These are phyloP conservation scores for Yamagishiella unicocca DNA, from an alignment of 139 green algal species.

Conservation along the genomic window DNA sequence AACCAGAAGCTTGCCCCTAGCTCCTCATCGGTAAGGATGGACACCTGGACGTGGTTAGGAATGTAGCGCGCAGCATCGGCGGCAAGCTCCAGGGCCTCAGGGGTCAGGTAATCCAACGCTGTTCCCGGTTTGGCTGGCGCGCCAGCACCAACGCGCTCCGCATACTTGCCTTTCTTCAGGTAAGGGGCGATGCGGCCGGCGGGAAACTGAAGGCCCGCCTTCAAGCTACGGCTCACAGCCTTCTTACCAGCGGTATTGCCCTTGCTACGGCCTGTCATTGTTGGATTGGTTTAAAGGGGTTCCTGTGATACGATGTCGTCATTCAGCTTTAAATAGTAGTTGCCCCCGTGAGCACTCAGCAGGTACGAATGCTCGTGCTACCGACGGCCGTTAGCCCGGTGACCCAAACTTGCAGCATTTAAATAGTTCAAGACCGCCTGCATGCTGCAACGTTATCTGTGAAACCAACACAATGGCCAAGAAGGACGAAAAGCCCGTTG, in stretches of 20 bases:
- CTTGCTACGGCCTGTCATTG: slow-evolving; percentile 7
- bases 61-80: slow-evolving; percentile 2
- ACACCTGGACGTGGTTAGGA: background rate
- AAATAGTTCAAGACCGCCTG: no score
- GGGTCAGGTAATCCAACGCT: background rate
- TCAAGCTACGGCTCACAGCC: background rate
- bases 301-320: no score
- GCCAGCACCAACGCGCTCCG: background rate
- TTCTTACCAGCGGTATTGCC: slow-evolving; percentile 9
- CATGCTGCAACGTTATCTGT: no score
- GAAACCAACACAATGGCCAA: background rate
- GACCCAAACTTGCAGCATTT: no score
- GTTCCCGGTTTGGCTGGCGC: background rate
- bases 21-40: slow-evolving; percentile 2
- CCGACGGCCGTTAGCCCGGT: no score
- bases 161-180: slow-evolving; percentile 18
- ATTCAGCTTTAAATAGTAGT: no score
- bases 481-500: background rate
- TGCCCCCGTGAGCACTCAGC: no score
- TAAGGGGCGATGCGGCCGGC: background rate
- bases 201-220: background rate
- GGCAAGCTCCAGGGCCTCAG: slow-evolving; percentile 6
- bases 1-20: background rate
- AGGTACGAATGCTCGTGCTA: no score
- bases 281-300: background rate